Base-by-base conservation (phyloP, 108 stramenopile genomes). In the Ochromonas danica region DNA sequence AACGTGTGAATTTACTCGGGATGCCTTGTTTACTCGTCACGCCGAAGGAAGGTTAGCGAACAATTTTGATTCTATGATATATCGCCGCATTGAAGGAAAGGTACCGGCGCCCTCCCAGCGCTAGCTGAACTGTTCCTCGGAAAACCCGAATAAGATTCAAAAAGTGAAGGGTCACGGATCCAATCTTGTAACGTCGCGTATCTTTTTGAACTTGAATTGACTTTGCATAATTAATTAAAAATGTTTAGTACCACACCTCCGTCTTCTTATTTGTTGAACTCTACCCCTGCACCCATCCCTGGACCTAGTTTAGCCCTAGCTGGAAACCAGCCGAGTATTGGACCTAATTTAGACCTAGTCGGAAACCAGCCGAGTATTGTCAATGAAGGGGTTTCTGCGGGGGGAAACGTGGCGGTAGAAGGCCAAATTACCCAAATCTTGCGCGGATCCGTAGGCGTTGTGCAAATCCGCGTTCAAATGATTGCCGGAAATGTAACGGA, bases 171-270 rank as follows among this genome's bases (percentile, higher is more conserved):
- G 51, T 57, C 51, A 57, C 51, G 51, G 51, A 57, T 57, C 51
- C 51, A 57, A 57, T 57, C 51, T 57, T 57, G 51, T 57, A 57
- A 57, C 51, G 51, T 57, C 51, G 51, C 51, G 51, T 57, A 57
- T 57, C 51, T 57, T 57, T 57, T 57, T 57, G 51, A 57, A 57
- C 51, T 57, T 57, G 51, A 57, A 57, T 57, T 57, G 51, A 57
- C 51, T 57, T 57, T 57, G 51, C 51, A 57, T 57, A 57, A 57
- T 57, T 57, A 57, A 57, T 57, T 57, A 57, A 57, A 57, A 57
- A 57, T 57, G 51, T 57, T 57, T 57, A 57, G 51, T 57, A 57
- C 51, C 51, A 57, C 51, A 57, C 51, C 51, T 57, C 51, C 51
- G 51, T 57, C 51, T 57, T 57, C 51, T 57, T 57, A 57, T 57